Evolutionary conservation across 164 flowering plant species (phyloP), one percentile per base, ranked within the genome.

Genomic region (Piper longum): DNA sequence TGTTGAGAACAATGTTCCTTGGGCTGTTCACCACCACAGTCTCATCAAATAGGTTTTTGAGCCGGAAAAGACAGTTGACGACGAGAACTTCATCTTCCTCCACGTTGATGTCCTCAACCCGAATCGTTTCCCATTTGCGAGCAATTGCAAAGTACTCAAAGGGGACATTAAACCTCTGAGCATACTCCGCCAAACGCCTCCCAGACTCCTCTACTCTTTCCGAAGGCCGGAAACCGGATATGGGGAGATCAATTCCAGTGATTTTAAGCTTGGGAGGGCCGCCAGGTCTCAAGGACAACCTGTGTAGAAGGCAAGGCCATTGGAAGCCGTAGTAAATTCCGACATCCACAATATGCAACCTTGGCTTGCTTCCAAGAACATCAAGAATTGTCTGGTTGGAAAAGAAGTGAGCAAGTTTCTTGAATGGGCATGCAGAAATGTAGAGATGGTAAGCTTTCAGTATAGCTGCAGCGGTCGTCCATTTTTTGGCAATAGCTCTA

Each of bases 251-350:
- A 54, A 91, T 81, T 55, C 91, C 95, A 0, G 98, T 91, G 42
- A 91, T 87, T 51, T 85, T 76, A 69, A 87, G 78, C 76, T 58
- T 83, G 40, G 95, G 98, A 3, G 95, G 85, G 17, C 98, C 95
- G 44, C 85, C 88, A 9, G 69, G 45, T 68, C 88, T 80, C 14
- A 11, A 7, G 36, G 89, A 75, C 18, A 89, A 71, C 2, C 83
- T 70, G 60, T 85, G 87, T n/a, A 91, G 78, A 17, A 91, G 70
- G 55, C 83, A 79, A 1, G 98, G 96, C 96, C 96, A 89, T 40
- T 91, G 98, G 67, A 91, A 91, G 52, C 98, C 98, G 72, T 81
- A 88, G 7, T 79, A 79, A 54, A 91, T 86, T 19, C 98, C 96
- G 74, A 87, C 89, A 74, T 89, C 96, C 17, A 91, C 76, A 42